Evolutionary conservation across 2,329 filamentous ascomycete species (phyloP).

Genomic region (Neurospora sp.): DNA sequence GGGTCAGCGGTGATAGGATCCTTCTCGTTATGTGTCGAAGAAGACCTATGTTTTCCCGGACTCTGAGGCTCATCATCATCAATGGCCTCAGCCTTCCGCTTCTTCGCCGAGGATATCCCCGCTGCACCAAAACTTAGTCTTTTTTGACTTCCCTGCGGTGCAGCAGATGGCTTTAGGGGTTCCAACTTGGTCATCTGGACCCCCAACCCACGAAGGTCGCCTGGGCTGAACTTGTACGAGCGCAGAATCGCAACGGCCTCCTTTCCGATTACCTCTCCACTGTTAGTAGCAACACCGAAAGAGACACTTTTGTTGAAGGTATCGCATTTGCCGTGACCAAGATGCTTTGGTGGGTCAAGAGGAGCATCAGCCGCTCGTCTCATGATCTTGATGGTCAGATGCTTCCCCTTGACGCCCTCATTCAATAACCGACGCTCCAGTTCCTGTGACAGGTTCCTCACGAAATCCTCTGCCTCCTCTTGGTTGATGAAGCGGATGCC

Average conservation of each 20-base stretch:
- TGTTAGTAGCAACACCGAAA: slow-evolving; percentile 78
- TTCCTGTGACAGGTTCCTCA: slow-evolving; percentile 75
- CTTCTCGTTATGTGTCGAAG: slow-evolving; percentile 21
- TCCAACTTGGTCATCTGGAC: slow-evolving; percentile 92
- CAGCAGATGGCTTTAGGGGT: slow-evolving; percentile 54
- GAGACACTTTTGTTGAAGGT: slow-evolving; percentile 79
- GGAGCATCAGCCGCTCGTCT: slow-evolving; percentile 76
- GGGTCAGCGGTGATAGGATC: slow-evolving; percentile 49
- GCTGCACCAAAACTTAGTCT: slow-evolving; percentile 59
- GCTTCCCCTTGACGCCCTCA: slow-evolving; percentile 76
- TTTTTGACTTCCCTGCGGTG: slow-evolving; percentile 64
- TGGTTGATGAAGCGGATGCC: slow-evolving; percentile 90
- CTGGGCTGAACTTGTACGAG: slow-evolving; percentile 74
- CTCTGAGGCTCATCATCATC: slow-evolving; percentile 34
- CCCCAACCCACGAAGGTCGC: slow-evolving; percentile 85
- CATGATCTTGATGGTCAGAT: slow-evolving; percentile 94
- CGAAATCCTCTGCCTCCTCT: slow-evolving; percentile 86
- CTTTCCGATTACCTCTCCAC: slow-evolving; percentile 58
- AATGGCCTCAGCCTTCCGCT: slow-evolving; percentile 29
- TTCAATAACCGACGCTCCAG: slow-evolving; percentile 70
- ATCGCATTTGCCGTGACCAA: slow-evolving; percentile 93
- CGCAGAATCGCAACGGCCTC: slow-evolving; percentile 80
- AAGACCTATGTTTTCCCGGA: slow-evolving; percentile 23
- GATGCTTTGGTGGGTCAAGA: slow-evolving; percentile 80
- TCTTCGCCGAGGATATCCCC: slow-evolving; percentile 27